Base-by-base conservation (phyloP, 139 green algal genomes). In the Microglena sp. region DNA sequence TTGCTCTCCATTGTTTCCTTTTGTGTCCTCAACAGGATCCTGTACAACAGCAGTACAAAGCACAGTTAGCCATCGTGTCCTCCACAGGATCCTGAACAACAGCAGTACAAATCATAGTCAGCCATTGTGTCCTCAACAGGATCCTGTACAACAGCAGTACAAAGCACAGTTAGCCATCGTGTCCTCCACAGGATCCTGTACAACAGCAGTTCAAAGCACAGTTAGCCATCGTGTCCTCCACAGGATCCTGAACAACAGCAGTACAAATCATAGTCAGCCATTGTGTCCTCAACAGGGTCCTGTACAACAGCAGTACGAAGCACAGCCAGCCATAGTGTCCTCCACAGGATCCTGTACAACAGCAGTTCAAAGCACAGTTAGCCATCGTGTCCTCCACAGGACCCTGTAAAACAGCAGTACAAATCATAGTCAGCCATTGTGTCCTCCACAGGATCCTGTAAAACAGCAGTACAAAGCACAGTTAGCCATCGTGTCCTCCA, bases 11-110 rank as follows among this genome's bases (percentile, higher is more conserved):
- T 84, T 88, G 67, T 88, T 83, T 30, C 82, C 82, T 31, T 88
- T 88, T 1, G 82, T 88, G 72, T 88, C 82, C 31, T 88, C 82
- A 8, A 88, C 66, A 5, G 53, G 59, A 6, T 82, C 71, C 79
- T 86, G 57, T 5, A 7, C 4, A 31, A 62, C 55, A 22, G 36
- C 40, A 50, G 40, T 50, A 15, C 40, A 50, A 50, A n/a, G n/a
- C 82, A 62, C 83, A 86, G 67, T 88, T 83, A 31, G 78, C 82
- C 33, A 86, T 88, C 1, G 82, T 88, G 72, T 88, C 82, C 31
- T 88, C 82, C 15, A 88, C 66, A 5, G 53, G 59, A 6, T 82
- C 71, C 79, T 86, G 57, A 4, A 7, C 4, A 31, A 62, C 55
- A 22, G 36, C 40, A 50, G 40, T 50, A 15, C 40, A 50, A 50